Percentiles rank a stretch among this genome's conserved stretches.
These are phyloP conservation scores for Vaccinium vitisidaea DNA, from an alignment of 148 eudicot genomes.

Conservation along the genomic window DNA sequence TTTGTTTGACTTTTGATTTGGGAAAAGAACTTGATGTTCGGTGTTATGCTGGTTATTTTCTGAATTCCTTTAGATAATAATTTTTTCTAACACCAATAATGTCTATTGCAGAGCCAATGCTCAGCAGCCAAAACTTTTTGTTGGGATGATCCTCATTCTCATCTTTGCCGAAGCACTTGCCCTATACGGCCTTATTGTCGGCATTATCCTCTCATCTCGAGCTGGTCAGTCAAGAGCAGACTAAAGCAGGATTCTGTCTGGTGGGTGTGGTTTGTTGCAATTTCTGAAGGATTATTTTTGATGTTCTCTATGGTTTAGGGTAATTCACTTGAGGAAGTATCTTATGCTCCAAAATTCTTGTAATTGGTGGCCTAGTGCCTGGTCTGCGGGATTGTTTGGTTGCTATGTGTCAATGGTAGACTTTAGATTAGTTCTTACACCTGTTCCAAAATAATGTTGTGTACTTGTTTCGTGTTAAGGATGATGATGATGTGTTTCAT, in stretches of 20 bases:
- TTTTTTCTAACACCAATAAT: not conserved
- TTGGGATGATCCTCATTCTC: conserved; percentile 26
- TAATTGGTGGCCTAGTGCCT: not conserved
- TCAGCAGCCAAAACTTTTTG: conserved; percentile 24
- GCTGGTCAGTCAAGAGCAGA: conserved; percentile 26
- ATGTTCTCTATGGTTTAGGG: not conserved
- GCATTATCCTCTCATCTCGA: conserved; percentile 23
- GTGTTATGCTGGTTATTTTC: not conserved
- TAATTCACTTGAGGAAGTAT: not conserved
- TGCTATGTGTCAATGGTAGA: not conserved
- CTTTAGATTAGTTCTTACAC: not conserved
- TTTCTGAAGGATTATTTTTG: not conserved
- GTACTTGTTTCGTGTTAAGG: not conserved
- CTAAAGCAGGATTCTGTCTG: not conserved
- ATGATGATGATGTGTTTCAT: not conserved
- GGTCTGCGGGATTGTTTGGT: not conserved
- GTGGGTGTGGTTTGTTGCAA: not conserved
- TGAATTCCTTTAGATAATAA: not conserved
- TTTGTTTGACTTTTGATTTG: too few species aligned
- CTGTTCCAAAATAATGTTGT: not conserved
- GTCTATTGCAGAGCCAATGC: conserved; percentile 19
- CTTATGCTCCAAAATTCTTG: not conserved
- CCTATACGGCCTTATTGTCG: conserved; percentile 22
- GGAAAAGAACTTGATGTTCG: not conserved
- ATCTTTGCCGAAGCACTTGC: conserved; percentile 25